phyloP scores from a whole-genome alignment of 2,329 filamentous ascomycete genomes.

The Exophiala alcalophila region DNA sequence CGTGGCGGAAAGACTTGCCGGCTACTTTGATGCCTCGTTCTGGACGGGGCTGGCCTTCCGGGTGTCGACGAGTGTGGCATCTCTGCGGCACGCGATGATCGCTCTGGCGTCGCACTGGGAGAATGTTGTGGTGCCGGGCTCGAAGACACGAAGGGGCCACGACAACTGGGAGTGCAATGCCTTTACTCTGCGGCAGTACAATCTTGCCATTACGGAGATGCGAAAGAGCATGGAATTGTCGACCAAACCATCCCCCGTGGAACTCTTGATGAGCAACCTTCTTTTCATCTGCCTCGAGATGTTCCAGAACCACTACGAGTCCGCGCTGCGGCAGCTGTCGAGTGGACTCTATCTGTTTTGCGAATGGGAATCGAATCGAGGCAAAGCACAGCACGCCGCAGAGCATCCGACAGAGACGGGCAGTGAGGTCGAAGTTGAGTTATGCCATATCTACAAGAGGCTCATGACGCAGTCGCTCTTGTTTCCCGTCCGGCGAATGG shows the following conservation, averaged over 20 bases:
- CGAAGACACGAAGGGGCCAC: not conserved
- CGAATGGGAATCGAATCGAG: slow-evolving; percentile 1
- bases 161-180: slow-evolving; percentile 3
- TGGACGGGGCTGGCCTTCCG: slow-evolving; percentile 1
- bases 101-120: slow-evolving; percentile 9
- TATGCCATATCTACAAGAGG: slow-evolving; percentile 4
- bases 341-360: slow-evolving; percentile 6
- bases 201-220: slow-evolving; percentile 3
- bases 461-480: slow-evolving; percentile 5
- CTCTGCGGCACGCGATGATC: slow-evolving; percentile 2
- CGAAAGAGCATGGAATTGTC: not conserved
- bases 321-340: slow-evolving; percentile 6
- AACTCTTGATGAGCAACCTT: slow-evolving; percentile 6
- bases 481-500: slow-evolving; percentile 2
- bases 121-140: slow-evolving; percentile 7
- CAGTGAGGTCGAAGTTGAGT: not conserved
- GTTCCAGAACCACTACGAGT: slow-evolving; percentile 8
- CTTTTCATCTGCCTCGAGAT: slow-evolving; percentile 10
- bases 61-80: not conserved
- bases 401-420: not conserved
- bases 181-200: slow-evolving; percentile 8
- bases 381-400: not conserved
- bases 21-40: slow-evolving; percentile 3
- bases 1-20: slow-evolving; percentile 2
- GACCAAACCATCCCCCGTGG: slow-evolving; percentile 1